Base-by-base conservation (phyloP, 1,284 basidiomycete species). In the Apiotrichum gamsii region DNA sequence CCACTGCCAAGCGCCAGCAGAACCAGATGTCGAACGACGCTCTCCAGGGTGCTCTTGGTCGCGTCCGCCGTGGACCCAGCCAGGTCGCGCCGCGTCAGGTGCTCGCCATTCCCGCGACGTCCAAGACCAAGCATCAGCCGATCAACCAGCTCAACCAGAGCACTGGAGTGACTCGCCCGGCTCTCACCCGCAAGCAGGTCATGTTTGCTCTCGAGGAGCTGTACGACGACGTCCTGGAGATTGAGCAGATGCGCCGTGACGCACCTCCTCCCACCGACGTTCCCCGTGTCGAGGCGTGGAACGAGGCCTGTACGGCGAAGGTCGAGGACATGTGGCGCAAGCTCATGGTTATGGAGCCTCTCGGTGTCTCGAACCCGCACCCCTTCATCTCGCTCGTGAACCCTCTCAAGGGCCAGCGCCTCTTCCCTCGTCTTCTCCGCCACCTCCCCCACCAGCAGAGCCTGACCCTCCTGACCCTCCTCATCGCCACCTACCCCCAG, bases 11-110 rank as follows among this genome's bases (percentile, higher is more conserved):
- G 69, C 80, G 87, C 56, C 87, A 90, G 67, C 85, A 83, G 70
- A 87, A 85, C 64, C 87, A 85, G 64, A 36, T 46, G 36, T 51
- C 50, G 3, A 39, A 31, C 63, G 72, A 67, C 35, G 65, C 67
- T 56, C 79, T 98, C n/a, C 90, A 95, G 73, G 94, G 95, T 48
- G 94, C 93, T 8, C 78, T 99, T 8, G 95, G 95, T 87, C n/a
- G 88, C 85, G 54, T 85, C 48, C 89, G 93, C 64, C 90, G 90
- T 68, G 49, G 49, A 8, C 59, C 57, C 10, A 59, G 56, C 39
- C 66, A 64, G 28, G 89, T 90, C 29, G 90, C 90, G n/a, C 95
- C 94, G 20, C 82, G 93, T 37, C 94, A 95, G 57, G 81, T 98
- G 34, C 78, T 98, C 5, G 90, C 97, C 70, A 87, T 98, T 37